Evolutionary conservation across 164 flowering plant genomes (phyloP).

Genomic region (Stephania japonica): DNA sequence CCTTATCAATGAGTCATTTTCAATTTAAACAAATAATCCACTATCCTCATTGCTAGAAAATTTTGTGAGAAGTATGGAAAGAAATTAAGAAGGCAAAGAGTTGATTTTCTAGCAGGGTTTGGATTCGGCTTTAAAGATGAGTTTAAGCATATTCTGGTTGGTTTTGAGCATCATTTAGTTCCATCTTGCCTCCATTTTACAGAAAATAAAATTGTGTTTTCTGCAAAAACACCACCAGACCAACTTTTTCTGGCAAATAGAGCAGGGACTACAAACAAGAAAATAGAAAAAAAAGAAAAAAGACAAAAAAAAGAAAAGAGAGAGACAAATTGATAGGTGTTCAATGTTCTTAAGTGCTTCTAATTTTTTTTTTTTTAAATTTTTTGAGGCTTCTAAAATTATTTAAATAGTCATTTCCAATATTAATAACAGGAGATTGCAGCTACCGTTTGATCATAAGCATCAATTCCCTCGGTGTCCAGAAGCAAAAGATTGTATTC

Average conservation of each 20-base stretch:
- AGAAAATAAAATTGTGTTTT: background rate
- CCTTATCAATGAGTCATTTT: too few species aligned
- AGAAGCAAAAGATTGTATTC: constrained; percentile 85
- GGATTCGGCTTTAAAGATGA: too few species aligned
- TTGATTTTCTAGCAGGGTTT: too few species aligned
- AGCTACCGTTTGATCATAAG: constrained; percentile 93
- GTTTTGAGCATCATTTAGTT: background rate
- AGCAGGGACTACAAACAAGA: background rate
- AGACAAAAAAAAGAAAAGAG: background rate
- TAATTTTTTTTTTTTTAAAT: too few species aligned
- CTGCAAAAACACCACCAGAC: background rate
- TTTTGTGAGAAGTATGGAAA: too few species aligned
- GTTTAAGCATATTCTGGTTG: background rate
- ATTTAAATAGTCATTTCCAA: background rate
- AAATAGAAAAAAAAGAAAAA: background rate
- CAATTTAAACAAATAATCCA: too few species aligned
- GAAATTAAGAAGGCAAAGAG: too few species aligned
- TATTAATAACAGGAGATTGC: background rate
- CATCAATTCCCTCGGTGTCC: constrained; percentile 99
- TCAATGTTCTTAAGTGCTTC: background rate
- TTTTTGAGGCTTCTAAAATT: background rate
- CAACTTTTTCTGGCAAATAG: background rate
- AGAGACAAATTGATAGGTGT: background rate
- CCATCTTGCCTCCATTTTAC: background rate
- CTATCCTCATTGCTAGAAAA: too few species aligned